Evolutionary conservation across 2,329 filamentous ascomycete genomes (phyloP).

Genomic region (Aspergillus aculeatus): DNA sequence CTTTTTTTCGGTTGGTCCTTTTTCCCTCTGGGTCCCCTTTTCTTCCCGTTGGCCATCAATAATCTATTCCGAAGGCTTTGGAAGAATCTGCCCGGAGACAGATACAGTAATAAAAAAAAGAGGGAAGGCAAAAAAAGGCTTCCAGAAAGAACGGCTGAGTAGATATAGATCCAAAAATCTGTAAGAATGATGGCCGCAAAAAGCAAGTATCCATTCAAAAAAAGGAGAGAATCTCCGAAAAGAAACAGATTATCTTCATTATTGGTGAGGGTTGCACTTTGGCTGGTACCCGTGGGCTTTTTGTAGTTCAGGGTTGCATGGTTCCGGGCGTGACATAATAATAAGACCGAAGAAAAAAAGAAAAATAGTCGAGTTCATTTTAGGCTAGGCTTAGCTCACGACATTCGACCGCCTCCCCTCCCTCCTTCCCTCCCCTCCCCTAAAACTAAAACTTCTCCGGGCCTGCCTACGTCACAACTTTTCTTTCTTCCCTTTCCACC

Average conservation of each 20-base stretch:
- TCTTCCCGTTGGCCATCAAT: background rate
- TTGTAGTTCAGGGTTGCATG: slow-evolving; percentile 26
- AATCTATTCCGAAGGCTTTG: background rate
- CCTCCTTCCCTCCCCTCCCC: slow-evolving; percentile 19
- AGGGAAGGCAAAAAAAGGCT: background rate
- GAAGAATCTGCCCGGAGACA: background rate
- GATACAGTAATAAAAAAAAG: background rate
- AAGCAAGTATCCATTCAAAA: background rate
- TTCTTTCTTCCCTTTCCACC: slow-evolving; percentile 16
- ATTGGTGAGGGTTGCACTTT: slow-evolving; percentile 14
- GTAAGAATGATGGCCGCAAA: background rate
- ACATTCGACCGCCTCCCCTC: slow-evolving; percentile 28
- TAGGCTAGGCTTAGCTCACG: slow-evolving; percentile 20
- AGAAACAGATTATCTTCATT: background rate
- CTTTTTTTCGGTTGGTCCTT: slow-evolving; percentile 1
- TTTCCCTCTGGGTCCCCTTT: background rate
- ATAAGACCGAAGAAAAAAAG: background rate
- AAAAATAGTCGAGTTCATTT: slow-evolving; percentile 10
- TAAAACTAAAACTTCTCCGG: slow-evolving; percentile 31
- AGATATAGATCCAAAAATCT: background rate
- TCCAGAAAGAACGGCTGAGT: background rate
- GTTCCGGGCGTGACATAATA: slow-evolving; percentile 18
- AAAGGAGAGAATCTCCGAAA: background rate
- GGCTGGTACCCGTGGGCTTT: slow-evolving; percentile 18
- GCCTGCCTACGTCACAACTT: slow-evolving; percentile 41